Conservation (phyloP, 169 alveolate genomes). For the Plasmodium vinckei region DNA sequence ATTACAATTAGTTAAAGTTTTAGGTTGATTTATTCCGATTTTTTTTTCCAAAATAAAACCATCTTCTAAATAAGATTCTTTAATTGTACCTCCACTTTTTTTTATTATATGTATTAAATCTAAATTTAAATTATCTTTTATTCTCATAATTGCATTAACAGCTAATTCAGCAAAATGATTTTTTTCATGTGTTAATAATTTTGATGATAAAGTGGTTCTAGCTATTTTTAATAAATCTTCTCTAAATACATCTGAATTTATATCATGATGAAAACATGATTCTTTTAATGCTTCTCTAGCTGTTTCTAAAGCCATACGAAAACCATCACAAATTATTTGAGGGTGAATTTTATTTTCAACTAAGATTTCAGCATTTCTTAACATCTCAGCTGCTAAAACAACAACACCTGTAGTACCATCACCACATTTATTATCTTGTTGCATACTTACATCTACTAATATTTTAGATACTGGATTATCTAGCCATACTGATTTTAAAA, state of each 20-base stretch:
- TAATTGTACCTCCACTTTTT: constrained; percentile 97
- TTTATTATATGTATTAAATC: constrained; percentile 95
- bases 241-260: constrained; percentile 88
- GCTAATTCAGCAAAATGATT: constrained; percentile 97
- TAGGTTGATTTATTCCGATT: constrained; percentile 97
- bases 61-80: constrained; percentile 97
- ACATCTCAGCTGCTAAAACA: constrained; percentile 99
- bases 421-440: constrained; percentile 94
- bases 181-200: constrained; percentile 95
- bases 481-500: constrained; percentile 96
- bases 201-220: constrained; percentile 98
- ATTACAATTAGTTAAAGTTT: constrained; percentile 90
- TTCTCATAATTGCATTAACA: constrained; percentile 97
- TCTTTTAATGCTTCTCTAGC: constrained; percentile 92
- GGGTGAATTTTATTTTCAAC: constrained; percentile 98
- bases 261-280: constrained; percentile 89
- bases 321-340: constrained; percentile 92
- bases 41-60: constrained; percentile 99
- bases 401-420: constrained; percentile 99
- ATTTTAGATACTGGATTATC: constrained; percentile 99
- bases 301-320: constrained; percentile 92
- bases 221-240: constrained; percentile 96
- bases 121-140: constrained; percentile 85
- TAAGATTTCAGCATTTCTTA: constrained; percentile 97
- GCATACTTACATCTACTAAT: constrained; percentile 94